These are phyloP conservation scores for Simplicillium aogashimaense DNA, from an alignment of 2,329 filamentous ascomycete genomes.

Conservation along the genomic window DNA sequence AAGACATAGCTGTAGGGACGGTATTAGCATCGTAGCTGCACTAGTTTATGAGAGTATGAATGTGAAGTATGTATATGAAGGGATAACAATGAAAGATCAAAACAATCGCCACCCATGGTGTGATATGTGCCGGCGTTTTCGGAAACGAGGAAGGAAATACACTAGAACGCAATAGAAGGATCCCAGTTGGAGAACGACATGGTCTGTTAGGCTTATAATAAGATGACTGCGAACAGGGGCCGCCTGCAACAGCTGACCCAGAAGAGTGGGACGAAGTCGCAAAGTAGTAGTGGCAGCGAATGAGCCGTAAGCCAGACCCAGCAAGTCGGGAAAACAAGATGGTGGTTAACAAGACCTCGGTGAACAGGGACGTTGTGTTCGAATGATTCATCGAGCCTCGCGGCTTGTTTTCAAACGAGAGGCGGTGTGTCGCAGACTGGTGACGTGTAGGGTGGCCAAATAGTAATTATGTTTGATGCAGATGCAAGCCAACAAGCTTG, in stretches of 20 bases:
- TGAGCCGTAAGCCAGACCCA: background rate
- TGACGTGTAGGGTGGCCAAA: too few species aligned
- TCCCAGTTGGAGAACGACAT: too few species aligned
- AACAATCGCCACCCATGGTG: background rate
- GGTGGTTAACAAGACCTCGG: too few species aligned
- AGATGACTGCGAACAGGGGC: background rate
- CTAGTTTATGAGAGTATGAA: background rate
- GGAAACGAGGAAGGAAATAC: too few species aligned
- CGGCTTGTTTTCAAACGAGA: too few species aligned
- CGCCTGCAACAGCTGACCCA: background rate
- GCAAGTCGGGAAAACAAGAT: background rate
- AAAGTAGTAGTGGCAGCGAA: background rate
- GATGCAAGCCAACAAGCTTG: too few species aligned
- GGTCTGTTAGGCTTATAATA: too few species aligned
- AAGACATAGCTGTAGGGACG: constrained; percentile 49
- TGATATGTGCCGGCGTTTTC: too few species aligned
- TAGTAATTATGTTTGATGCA: too few species aligned
- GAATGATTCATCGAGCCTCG: too few species aligned
- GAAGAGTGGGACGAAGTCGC: background rate
- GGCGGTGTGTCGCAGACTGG: too few species aligned
- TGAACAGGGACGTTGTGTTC: too few species aligned
- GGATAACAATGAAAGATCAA: background rate
- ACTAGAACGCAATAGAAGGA: background rate
- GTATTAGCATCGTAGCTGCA: constrained; percentile 16
- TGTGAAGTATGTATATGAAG: background rate